These are phyloP conservation scores for Colletotrichum sp. DNA, from an alignment of 2,329 filamentous ascomycete species.

Conservation along the genomic window DNA sequence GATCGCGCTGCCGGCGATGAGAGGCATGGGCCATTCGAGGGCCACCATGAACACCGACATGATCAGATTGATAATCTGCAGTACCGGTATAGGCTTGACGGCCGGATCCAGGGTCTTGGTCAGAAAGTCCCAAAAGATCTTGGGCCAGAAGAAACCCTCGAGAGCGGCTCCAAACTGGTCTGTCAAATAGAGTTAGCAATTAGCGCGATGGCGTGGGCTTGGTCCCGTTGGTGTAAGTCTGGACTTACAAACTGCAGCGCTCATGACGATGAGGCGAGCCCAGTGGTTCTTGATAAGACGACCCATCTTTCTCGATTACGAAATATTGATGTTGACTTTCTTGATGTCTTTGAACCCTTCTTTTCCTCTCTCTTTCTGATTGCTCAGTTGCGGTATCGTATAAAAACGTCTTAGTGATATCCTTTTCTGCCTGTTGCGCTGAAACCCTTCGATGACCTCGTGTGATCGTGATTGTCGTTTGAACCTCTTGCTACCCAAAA, in stretches of 20 bases:
- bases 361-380: conserved; percentile 17
- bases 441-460: neutral
- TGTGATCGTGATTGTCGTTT: conserved; percentile 2
- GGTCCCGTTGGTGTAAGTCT: neutral
- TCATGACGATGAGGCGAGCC: conserved; percentile 92
- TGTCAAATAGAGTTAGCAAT: conserved; percentile 43
- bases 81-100: conserved; percentile 84
- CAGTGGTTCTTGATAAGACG: conserved; percentile 99
- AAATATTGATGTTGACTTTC: neutral
- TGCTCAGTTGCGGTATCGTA: neutral
- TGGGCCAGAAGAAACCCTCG: conserved; percentile 96
- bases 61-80: conserved; percentile 90
- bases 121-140: conserved; percentile 97
- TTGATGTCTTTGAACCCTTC: conserved; percentile 6
- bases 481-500: conserved; percentile 1
- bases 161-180: conserved; percentile 87
- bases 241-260: conserved; percentile 76
- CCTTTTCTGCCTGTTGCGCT: neutral
- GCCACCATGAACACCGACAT: conserved; percentile 79
- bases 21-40: conserved; percentile 88
- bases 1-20: conserved; percentile 76
- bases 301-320: conserved; percentile 69
- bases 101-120: conserved; percentile 87
- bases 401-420: neutral
- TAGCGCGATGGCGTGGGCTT: neutral